Evolutionary conservation across 1,284 basidiomycete genomes (phyloP).

Genomic region (Athelia psychrophila): DNA sequence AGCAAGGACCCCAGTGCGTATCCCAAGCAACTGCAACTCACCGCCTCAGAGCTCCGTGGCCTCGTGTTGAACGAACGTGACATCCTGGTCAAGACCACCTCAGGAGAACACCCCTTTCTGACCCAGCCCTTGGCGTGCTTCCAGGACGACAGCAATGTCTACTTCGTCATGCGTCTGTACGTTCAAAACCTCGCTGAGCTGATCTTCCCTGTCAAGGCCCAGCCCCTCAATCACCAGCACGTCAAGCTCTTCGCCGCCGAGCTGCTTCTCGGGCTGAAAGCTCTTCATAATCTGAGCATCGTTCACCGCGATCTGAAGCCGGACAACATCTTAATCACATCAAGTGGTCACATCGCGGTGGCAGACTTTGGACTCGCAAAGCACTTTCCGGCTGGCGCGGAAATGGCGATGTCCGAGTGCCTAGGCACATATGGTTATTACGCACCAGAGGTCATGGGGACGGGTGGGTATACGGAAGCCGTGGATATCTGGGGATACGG

Average conservation of each 20-base stretch:
- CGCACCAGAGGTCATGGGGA: neutral
- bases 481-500: constrained; percentile 1
- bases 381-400: neutral
- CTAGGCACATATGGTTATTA: neutral
- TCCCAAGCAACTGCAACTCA: too few species aligned
- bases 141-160: neutral
- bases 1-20: neutral
- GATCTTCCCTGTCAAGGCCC: neutral
- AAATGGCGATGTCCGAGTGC: neutral
- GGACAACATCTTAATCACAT: constrained; percentile 14
- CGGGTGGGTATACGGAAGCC: neutral
- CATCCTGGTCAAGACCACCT: neutral
- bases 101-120: neutral
- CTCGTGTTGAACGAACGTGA: neutral
- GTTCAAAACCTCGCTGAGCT: neutral
- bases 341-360: constrained; percentile 9
- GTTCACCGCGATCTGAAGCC: constrained; percentile 18
- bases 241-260: neutral
- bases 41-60: neutral
- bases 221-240: neutral
- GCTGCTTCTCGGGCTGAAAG: constrained; percentile 38
- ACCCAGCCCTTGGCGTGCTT: neutral
- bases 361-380: constrained; percentile 5
- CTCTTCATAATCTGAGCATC: constrained; percentile 55
- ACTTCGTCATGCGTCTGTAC: neutral